Conservation (phyloP, 2,329 filamentous ascomycete species). For the Pseudogymnoascus sp. region DNA sequence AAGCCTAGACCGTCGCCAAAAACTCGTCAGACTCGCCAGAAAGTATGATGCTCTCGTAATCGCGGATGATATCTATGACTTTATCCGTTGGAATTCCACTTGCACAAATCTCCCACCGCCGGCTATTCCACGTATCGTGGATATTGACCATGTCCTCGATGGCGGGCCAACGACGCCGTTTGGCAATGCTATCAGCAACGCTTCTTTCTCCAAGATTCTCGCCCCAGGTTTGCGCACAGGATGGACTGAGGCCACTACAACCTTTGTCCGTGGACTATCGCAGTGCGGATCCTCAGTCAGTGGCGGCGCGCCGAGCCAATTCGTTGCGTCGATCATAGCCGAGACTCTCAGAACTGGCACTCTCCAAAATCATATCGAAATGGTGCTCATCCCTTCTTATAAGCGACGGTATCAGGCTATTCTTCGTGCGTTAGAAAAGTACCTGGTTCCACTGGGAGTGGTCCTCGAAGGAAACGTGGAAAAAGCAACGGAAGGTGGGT, state of each 20-base stretch:
- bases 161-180: conserved; percentile 52
- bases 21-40: conserved; percentile 69
- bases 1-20: conserved; percentile 57
- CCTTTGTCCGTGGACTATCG: conserved; percentile 46
- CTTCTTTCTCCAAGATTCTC: conserved; percentile 81
- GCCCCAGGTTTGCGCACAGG: conserved; percentile 77
- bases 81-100: conserved; percentile 63
- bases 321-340: conserved; percentile 46
- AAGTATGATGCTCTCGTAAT: conserved; percentile 75
- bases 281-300: conserved; percentile 48
- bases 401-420: conserved; percentile 44
- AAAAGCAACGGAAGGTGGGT: conserved; percentile 57
- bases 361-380: conserved; percentile 39
- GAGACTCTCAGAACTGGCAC: conserved; percentile 40
- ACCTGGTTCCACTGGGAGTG: conserved; percentile 59
- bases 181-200: conserved; percentile 78
- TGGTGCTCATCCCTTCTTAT: conserved; percentile 39
- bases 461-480: conserved; percentile 32
- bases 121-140: conserved; percentile 64
- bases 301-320: conserved; percentile 51
- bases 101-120: conserved; percentile 6
- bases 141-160: conserved; percentile 65
- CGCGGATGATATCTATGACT: conserved; percentile 90
- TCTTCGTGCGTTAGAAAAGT: conserved; percentile 48
- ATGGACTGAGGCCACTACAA: conserved; percentile 72